phyloP scores from a whole-genome alignment of 139 green algal genomes.

The Picochlorum sp. region DNA sequence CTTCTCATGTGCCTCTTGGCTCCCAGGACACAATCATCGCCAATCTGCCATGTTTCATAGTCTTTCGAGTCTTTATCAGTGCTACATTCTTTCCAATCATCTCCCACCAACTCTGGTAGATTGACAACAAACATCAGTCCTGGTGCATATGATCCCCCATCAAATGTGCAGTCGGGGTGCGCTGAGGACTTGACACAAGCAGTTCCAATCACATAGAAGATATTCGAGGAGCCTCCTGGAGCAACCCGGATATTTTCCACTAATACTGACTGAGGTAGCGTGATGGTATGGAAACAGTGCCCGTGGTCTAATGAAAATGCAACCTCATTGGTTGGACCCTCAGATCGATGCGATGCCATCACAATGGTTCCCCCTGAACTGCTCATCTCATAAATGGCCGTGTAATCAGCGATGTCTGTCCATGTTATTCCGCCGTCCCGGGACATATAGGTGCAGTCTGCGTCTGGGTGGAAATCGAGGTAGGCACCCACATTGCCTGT shows the following conservation, averaged over 20 bases:
- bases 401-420: slow-evolving; percentile 68
- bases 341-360: slow-evolving; percentile 57
- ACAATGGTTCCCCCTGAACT: slow-evolving; percentile 85
- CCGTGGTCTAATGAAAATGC: slow-evolving; percentile 77
- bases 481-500: slow-evolving; percentile 71
- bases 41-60: slow-evolving; percentile 38
- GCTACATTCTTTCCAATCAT: slow-evolving; percentile 36
- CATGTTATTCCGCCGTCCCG: slow-evolving; percentile 81
- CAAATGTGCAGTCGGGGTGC: slow-evolving; percentile 42
- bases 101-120: slow-evolving; percentile 35
- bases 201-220: slow-evolving; percentile 79
- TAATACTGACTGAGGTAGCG: slow-evolving; percentile 56
- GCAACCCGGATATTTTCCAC: slow-evolving; percentile 88
- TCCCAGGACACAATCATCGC: slow-evolving; percentile 31
- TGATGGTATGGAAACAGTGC: slow-evolving; percentile 69
- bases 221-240: slow-evolving; percentile 44
- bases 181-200: slow-evolving; percentile 41
- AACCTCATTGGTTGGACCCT: slow-evolving; percentile 42
- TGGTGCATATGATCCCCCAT: slow-evolving; percentile 15
- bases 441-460: slow-evolving; percentile 75
- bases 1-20: slow-evolving; percentile 30
- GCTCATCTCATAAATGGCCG: slow-evolving; percentile 67
- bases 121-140: slow-evolving; percentile 63
- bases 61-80: slow-evolving; percentile 11
- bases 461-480: slow-evolving; percentile 37